Conservation (phyloP, 2,329 filamentous ascomycete genomes). For the Fusarium sp. region DNA sequence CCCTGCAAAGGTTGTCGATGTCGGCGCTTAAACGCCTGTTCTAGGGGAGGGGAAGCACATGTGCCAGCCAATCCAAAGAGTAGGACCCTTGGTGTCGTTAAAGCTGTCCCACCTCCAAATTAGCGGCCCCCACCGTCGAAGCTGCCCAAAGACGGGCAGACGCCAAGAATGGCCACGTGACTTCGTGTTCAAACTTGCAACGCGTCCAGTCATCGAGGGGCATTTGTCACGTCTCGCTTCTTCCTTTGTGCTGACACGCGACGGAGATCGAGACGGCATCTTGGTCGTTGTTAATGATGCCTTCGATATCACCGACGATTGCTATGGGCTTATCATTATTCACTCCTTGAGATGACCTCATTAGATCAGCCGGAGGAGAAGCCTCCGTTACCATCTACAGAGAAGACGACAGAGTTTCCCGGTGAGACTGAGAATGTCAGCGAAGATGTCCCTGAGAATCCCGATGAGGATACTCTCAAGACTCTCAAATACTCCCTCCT, state of each 20-base stretch:
- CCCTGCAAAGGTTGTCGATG: constrained; percentile 37
- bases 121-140: constrained; percentile 38
- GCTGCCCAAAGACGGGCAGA: background rate
- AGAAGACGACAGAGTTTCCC: constrained; percentile 3
- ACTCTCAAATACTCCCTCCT: constrained; percentile 91
- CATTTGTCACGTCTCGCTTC: constrained; percentile 35
- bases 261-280: constrained; percentile 16
- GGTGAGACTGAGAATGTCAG: constrained; percentile 7
- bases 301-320: constrained; percentile 12
- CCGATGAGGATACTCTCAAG: constrained; percentile 34
- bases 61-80: constrained; percentile 38
- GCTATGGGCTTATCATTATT: background rate
- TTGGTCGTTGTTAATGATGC: constrained; percentile 34
- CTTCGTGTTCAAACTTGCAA: constrained; percentile 33
- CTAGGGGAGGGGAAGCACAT: constrained; percentile 39
- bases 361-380: constrained; percentile 24
- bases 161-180: constrained; percentile 34
- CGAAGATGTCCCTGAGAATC: constrained; percentile 14
- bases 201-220: constrained; percentile 29
- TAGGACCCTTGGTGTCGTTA: constrained; percentile 43
- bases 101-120: constrained; percentile 41
- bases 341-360: constrained; percentile 35
- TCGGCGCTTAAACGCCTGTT: constrained; percentile 49
- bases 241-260: constrained; percentile 31
- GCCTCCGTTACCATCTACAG: constrained; percentile 20